Evolutionary conservation across 805 yeast species (phyloP).

Genomic region (Pichia cephalocereana): DNA sequence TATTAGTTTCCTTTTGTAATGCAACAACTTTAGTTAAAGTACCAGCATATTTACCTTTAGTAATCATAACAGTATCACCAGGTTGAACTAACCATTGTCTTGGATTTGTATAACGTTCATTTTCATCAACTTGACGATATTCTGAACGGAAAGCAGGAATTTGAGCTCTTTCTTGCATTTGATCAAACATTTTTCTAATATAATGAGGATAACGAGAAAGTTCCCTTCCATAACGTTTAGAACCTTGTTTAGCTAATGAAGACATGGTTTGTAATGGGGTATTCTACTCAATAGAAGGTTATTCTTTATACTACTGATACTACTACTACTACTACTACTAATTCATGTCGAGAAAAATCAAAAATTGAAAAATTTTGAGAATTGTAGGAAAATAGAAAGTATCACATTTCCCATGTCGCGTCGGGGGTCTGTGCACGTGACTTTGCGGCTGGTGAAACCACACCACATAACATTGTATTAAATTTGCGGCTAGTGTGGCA

Average conservation of each 20-base stretch:
- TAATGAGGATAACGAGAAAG: conserved; percentile 23
- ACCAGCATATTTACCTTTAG: conserved; percentile 67
- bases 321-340: too few relatives aligned
- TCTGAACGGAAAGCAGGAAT: conserved; percentile 25
- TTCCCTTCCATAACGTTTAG: conserved; percentile 25
- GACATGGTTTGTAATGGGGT: conserved; percentile 1
- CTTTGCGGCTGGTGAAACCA: too few relatives aligned
- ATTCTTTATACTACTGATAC: too few relatives aligned
- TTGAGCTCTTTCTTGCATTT: conserved; percentile 21
- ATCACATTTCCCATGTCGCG: too few relatives aligned
- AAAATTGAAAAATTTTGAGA: background rate
- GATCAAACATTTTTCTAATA: conserved; percentile 21
- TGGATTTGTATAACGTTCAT: conserved; percentile 30
- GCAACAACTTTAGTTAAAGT: conserved; percentile 58
- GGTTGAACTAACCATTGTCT: conserved; percentile 53
- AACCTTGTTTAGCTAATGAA: conserved; percentile 3
- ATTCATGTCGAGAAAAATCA: too few relatives aligned
- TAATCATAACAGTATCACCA: conserved; percentile 71
- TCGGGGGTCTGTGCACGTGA: too few relatives aligned
- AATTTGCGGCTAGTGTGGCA: too few relatives aligned
- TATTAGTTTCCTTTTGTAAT: conserved; percentile 51
- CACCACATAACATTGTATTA: too few relatives aligned
- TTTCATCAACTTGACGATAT: conserved; percentile 22
- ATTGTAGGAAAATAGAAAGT: too few relatives aligned
- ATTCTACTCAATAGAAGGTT: background rate